Evolutionary conservation across 345 rosid genomes (phyloP).

Genomic region (Eucalyptus brandiana): DNA sequence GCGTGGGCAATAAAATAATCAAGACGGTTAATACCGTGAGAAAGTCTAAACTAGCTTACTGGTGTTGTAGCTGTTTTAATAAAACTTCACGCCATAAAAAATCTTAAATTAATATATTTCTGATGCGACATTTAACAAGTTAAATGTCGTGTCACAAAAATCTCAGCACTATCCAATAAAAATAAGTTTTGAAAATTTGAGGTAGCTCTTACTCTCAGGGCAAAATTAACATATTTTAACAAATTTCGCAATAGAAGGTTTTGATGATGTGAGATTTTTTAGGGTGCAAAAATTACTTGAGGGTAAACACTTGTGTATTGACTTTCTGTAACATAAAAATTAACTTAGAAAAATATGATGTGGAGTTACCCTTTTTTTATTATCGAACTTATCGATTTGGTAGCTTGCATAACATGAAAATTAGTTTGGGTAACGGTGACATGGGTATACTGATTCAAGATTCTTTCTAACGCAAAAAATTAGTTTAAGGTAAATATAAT

Average conservation of each 20-base stretch:
- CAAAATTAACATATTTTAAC: not conserved
- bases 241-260: not conserved
- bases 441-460: accelerated
- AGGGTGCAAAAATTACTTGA: no score
- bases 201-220: accelerated
- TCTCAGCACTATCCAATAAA: not conserved
- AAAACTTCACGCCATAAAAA: not conserved
- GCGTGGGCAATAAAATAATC: not conserved
- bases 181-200: not conserved
- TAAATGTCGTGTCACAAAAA: not conserved
- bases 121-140: not conserved
- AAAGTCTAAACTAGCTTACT: not conserved
- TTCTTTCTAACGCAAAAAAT: not conserved
- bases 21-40: not conserved
- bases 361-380: no score
- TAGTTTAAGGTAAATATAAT: not conserved
- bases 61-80: not conserved
- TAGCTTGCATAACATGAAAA: accelerated
- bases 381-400: not conserved
- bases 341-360: not conserved
- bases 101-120: not conserved
- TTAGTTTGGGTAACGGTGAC: accelerated
- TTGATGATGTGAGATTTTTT: not conserved
- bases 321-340: not conserved
- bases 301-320: not conserved